Percentiles rank a stretch among this genome's conserved stretches.
Conservation (phyloP, 2,329 filamentous ascomycete genomes). For the Penicillium freii region DNA sequence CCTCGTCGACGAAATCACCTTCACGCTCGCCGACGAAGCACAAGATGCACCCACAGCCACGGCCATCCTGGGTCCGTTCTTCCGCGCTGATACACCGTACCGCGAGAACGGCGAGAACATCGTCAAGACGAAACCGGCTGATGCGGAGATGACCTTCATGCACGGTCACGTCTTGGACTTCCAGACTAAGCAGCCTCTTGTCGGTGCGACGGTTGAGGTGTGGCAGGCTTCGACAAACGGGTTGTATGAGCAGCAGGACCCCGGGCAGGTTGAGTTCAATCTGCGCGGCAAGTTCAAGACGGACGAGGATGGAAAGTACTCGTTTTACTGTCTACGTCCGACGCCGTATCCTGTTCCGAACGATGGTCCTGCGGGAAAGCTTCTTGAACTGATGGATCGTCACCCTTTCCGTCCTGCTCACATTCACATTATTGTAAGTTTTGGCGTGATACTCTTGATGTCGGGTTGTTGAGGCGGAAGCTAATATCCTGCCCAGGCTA, state of each 20-base stretch:
- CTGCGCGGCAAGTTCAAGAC: conserved; percentile 71
- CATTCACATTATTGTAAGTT: conserved; percentile 59
- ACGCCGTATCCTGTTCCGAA: conserved; percentile 57
- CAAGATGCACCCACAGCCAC: conserved; percentile 64
- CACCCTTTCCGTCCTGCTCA: conserved; percentile 63
- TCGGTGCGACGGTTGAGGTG: conserved; percentile 67
- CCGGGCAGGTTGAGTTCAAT: conserved; percentile 68
- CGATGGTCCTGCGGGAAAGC: conserved; percentile 58
- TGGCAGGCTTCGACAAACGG: conserved; percentile 79
- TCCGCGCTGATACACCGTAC: conserved; percentile 68
- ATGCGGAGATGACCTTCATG: conserved; percentile 61
- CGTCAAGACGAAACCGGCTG: conserved; percentile 48
- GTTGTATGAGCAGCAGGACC: conserved; percentile 71
- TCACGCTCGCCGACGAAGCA: conserved; percentile 57
- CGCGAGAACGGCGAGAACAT: conserved; percentile 70
- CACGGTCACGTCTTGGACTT: conserved; percentile 61
- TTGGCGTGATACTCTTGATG: neutral
- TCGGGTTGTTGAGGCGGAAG: neutral
- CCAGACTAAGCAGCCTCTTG: conserved; percentile 62
- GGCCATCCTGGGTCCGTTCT: conserved; percentile 83
- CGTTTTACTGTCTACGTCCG: conserved; percentile 60
- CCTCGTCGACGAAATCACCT: conserved; percentile 78
- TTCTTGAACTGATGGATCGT: conserved; percentile 58
- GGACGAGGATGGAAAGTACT: conserved; percentile 62
- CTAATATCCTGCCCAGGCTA: conserved; percentile 41